Conservation (phyloP, 306 rosid genomes). For the Rubus idaeus region DNA sequence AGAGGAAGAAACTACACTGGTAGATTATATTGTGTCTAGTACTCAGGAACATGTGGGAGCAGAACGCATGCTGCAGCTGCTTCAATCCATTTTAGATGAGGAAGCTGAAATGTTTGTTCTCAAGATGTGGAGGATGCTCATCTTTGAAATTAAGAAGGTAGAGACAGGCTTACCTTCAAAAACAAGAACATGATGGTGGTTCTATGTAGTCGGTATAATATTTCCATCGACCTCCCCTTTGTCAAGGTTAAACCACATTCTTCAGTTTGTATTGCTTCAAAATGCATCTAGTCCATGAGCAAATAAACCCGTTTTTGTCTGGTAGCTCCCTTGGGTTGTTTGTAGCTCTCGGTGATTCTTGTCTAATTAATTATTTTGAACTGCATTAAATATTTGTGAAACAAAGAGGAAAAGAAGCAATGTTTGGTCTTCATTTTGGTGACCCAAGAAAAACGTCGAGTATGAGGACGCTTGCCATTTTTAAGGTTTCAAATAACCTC, state of each 20-base stretch:
- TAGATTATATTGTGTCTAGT: conserved; percentile 91
- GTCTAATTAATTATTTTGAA: not conserved
- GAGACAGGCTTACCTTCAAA: conserved; percentile 78
- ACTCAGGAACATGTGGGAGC: conserved; percentile 93
- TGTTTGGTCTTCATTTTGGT: not conserved
- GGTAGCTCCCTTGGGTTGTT: not conserved
- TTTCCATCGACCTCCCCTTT: not conserved
- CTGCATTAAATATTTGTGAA: not conserved
- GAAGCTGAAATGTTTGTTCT: conserved; percentile 99
- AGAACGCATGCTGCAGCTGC: conserved; percentile 90
- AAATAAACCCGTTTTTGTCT: conserved; percentile 23
- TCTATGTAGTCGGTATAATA: not conserved
- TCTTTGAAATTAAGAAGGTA: conserved; percentile 96
- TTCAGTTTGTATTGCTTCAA: conserved; percentile 14
- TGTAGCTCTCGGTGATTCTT: conserved; percentile 4
- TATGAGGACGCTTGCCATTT: not conserved
- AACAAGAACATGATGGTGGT: conserved; percentile 41
- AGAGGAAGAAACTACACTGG: conserved; percentile 90
- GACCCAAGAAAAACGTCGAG: not conserved
- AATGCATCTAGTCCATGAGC: conserved; percentile 8
- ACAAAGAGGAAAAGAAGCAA: not conserved
- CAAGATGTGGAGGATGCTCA: conserved; percentile 99
- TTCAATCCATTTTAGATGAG: conserved; percentile 89
- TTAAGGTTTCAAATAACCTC: not conserved
- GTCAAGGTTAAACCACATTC: conserved; percentile 7